Conservation (phyloP, 2,329 filamentous ascomycete species). For the Truncatella angustata region DNA sequence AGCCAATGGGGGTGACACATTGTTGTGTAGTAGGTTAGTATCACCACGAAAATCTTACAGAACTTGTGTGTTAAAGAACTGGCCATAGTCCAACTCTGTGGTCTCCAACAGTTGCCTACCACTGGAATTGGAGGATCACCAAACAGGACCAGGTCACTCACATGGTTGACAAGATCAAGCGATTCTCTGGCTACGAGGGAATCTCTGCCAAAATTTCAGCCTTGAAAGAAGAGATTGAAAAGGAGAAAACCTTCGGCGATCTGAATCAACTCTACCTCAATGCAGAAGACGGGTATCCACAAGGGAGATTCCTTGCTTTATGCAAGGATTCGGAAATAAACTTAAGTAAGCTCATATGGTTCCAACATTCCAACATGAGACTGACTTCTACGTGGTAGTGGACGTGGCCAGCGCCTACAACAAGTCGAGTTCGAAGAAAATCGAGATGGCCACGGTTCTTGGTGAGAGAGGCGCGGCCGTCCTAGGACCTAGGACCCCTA, state of each 20-base stretch:
- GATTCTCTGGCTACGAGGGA: not conserved
- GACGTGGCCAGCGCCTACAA: too few species aligned
- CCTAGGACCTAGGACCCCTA: too few species aligned
- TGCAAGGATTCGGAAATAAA: not conserved
- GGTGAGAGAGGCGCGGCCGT: too few species aligned
- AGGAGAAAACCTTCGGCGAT: too few species aligned
- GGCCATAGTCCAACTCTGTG: not conserved
- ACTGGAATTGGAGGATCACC: not conserved
- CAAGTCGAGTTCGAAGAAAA: too few species aligned
- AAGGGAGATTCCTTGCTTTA: not conserved
- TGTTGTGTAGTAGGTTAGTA: slow-evolving; percentile 1
- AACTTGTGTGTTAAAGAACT: too few species aligned
- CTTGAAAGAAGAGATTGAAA: not conserved
- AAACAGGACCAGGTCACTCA: not conserved
- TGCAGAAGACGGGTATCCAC: not conserved
- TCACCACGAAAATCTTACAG: not conserved
- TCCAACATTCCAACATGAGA: too few species aligned
- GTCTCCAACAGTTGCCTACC: not conserved
- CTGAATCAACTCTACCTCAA: not conserved
- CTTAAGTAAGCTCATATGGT: too few species aligned
- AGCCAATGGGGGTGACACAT: slow-evolving; percentile 2
- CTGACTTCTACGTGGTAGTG: not conserved
- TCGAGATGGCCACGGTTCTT: too few species aligned
- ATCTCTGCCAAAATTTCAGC: not conserved
- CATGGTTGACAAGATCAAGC: not conserved